A percentile compares a stretch with the other conserved stretches of the same genome.
Evolutionary conservation across 495 filamentous ascomycete species (phyloP).

Genomic region (Hypoxylon cercidicola): DNA sequence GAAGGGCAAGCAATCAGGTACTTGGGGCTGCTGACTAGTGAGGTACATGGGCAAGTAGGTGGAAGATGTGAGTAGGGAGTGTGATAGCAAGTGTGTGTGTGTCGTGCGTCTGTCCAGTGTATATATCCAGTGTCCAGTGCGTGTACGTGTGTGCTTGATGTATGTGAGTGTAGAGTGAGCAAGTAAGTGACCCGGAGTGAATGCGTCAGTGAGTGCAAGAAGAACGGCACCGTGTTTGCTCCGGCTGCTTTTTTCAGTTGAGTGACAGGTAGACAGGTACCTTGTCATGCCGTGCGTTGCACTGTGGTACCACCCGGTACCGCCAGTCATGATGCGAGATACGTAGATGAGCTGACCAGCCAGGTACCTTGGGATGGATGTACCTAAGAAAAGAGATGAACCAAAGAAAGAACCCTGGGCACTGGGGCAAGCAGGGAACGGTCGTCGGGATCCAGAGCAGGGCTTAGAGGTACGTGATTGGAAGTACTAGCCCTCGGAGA

Average conservation of each 20-base stretch:
- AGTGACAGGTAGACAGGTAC: conserved; percentile 24
- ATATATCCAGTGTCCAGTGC: no score
- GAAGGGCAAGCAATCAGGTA: conserved; percentile 22
- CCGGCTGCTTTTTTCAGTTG: conserved; percentile 32
- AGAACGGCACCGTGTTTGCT: conserved; percentile 44
- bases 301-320: conserved; percentile 37
- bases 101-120: background rate
- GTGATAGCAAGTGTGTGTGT: conserved; percentile 12
- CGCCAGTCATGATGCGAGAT: conserved; percentile 17
- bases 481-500: conserved; percentile 21
- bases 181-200: conserved; percentile 21
- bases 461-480: conserved; percentile 4
- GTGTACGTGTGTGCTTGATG: conserved; percentile 5
- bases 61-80: background rate
- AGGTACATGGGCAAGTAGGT: conserved; percentile 18
- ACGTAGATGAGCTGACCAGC: conserved; percentile 27
- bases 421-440: conserved; percentile 11
- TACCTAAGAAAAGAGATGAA: conserved; percentile 3
- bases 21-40: conserved; percentile 13
- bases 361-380: conserved; percentile 25
- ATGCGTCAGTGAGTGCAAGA: conserved; percentile 36
- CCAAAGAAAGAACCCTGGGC: no score
- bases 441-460: conserved; percentile 29
- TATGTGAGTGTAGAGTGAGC: conserved; percentile 18
- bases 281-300: conserved; percentile 40